Evolutionary conservation across 1,284 basidiomycete species (phyloP), one percentile per base, ranked within the genome.

Genomic region (Tylopilus sp.): DNA sequence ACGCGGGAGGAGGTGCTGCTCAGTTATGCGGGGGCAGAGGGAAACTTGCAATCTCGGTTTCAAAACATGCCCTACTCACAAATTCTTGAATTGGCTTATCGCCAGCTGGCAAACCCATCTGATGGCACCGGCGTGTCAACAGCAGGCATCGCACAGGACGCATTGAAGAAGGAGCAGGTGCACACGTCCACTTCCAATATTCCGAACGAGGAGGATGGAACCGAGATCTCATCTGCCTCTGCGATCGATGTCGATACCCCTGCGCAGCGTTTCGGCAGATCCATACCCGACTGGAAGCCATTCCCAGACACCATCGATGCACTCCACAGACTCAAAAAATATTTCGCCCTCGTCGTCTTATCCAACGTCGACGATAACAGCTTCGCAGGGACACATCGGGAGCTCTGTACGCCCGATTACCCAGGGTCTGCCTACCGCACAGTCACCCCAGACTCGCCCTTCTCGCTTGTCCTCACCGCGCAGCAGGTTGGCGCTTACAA

Each of bases 311-410:
- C 89, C 9, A 75, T 82, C 66, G 76, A 80, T 22, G 91, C 91
- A 0, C 86, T 94, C 6, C 82, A 81, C 52, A 77, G 80, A 53
- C 85, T 93, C 60, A 83, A 90, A 41, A 82, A 83, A 65, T 83
- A 85, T 71, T 93, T 87, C 80, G 89, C 88, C 66, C 88, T 93
- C 65, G 82, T 89, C 61, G 89, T 92, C 3, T 82, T 93, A 47
- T 92, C 91, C 67, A 93, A 94, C 77, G 89, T 93, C 70, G 92
- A 94, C 70, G 84, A 85, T 61, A 70, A 73, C 22, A 91, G 89
- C 47, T 92, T 92, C 75, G 79, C 83, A 4, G 80, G 83, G 69
- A 92, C 91, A 1, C 88, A 88, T 53, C 77, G 77, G n/a, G 81
- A 83, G 57, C 84, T 93, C n/a, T 85, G 82, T 69, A 84, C 81